These are phyloP conservation scores for Trichoderma atrobrunneum DNA, from an alignment of 2,329 filamentous ascomycete species.

Conservation along the genomic window DNA sequence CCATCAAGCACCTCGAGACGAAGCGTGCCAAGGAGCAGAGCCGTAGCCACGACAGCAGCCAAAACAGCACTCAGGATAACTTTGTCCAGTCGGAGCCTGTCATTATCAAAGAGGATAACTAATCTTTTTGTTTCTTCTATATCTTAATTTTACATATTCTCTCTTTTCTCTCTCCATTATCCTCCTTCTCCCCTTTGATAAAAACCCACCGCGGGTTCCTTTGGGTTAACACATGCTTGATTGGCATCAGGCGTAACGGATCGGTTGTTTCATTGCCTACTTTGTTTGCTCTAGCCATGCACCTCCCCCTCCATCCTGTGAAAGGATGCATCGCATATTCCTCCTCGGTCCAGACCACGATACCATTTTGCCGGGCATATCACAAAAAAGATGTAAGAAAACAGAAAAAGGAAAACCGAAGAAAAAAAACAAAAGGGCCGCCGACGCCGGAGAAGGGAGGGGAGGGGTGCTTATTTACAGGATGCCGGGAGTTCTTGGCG, in stretches of 20 bases:
- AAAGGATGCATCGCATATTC: background rate
- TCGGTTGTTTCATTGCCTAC: background rate
- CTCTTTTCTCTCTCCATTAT: background rate
- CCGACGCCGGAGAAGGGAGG: background rate
- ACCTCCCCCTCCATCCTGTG: too few species aligned
- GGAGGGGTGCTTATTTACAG: background rate
- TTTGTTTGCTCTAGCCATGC: background rate
- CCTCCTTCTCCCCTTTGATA: background rate
- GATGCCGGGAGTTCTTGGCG: background rate
- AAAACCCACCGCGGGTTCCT: background rate
- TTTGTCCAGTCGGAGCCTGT: background rate
- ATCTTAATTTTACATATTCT: background rate
- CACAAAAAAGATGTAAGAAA: background rate
- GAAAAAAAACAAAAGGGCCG: background rate
- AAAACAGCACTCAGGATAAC: background rate
- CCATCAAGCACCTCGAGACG: constrained; percentile 46
- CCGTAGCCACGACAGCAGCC: constrained; percentile 11
- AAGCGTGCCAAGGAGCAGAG: constrained; percentile 19
- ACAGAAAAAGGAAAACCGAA: background rate
- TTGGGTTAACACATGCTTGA: background rate
- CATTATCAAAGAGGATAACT: background rate
- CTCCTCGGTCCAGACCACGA: background rate
- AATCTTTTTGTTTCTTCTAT: background rate
- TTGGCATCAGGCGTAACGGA: background rate
- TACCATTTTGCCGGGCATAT: background rate